Conservation (phyloP, 805 yeast genomes). For the Wickerhamiella allomyrinae region DNA sequence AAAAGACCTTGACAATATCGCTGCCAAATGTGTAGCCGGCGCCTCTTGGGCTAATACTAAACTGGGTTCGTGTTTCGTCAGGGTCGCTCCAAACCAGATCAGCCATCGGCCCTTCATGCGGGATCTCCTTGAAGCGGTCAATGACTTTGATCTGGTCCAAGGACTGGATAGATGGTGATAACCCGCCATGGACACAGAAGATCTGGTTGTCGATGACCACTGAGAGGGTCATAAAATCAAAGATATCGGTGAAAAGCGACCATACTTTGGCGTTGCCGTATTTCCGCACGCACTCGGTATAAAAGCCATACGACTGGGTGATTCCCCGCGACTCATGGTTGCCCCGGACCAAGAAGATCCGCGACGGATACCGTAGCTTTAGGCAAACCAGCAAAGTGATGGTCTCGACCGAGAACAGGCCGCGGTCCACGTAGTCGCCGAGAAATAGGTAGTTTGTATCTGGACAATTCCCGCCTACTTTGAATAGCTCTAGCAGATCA, state of each 20-base stretch:
- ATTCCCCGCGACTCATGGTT: conserved; percentile 95
- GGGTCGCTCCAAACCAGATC: conserved; percentile 99
- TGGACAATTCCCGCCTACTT: conserved; percentile 87
- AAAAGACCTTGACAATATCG: conserved; percentile 77
- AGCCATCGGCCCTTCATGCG: conserved; percentile 99
- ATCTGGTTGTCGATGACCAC: conserved; percentile 82
- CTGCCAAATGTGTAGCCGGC: conserved; percentile 96
- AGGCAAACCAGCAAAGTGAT: conserved; percentile 68
- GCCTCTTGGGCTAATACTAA: conserved; percentile 84
- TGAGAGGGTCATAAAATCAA: conserved; percentile 77
- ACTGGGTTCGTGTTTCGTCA: conserved; percentile 64
- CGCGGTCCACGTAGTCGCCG: conserved; percentile 95
- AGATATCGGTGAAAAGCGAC: conserved; percentile 79
- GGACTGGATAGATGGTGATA: conserved; percentile 89
- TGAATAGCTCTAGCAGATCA: conserved; percentile 81
- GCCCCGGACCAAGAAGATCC: conserved; percentile 77
- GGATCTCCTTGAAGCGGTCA: conserved; percentile 87
- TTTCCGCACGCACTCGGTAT: conserved; percentile 83
- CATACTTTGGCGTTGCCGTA: conserved; percentile 74
- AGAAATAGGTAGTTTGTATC: conserved; percentile 83
- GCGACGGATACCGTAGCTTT: conserved; percentile 73
- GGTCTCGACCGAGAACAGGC: conserved; percentile 86
- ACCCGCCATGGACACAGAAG: conserved; percentile 94
- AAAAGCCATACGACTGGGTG: conserved; percentile 94
- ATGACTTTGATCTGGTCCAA: conserved; percentile 82